Evolutionary conservation across 257 asterid species (phyloP), one percentile per base, ranked within the genome.

Genomic region (Jaltomata sinuosa): DNA sequence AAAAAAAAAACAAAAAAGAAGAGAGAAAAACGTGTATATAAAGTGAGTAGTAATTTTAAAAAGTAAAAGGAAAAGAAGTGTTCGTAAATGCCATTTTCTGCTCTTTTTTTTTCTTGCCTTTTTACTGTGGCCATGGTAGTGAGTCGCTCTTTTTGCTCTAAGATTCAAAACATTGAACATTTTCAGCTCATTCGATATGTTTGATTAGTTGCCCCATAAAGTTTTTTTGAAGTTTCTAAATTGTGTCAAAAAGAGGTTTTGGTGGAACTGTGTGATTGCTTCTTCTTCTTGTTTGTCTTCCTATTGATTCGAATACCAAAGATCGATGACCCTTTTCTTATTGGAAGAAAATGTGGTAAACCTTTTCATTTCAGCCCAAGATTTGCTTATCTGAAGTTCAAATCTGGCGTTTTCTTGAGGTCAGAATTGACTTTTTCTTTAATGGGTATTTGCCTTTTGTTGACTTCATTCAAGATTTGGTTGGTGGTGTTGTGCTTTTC

Each of bases 381-480:
- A 55, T 32, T 78, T 80, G 80, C 82, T 11, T 38, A 36, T 84
- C 19, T 55, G 62, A 85, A 83, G 88, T 89, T 85, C 88, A 68
- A 89, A 90, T 93, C 91, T 91, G 88, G 89, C 78, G 42, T 49
- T 87, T 84, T 87, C 85, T 83, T 31, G 59, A 55, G 18, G 25
- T 83, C 38, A 45, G 42, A 49, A 76, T 76, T 76, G 81, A 47
- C 81, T 25, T 38, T 80, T 81, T 14, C 7, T 3, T 38, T n/a
- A 8, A 32, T 10, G 36, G 72, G 71, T 80, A 25, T 81, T 81
- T 53, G 77, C 57, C 0, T 85, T 57, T 65, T 77, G 45, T 59
- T 59, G 81, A 36, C 55, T 72, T 68, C 72, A 76, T 21, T 77
- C 84, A 81, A 80, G 79, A 77, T 83, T 49, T 38, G 59, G 80